Conservation (phyloP, 192 early-diverging fungal genomes). For the Coemansia erecta region DNA sequence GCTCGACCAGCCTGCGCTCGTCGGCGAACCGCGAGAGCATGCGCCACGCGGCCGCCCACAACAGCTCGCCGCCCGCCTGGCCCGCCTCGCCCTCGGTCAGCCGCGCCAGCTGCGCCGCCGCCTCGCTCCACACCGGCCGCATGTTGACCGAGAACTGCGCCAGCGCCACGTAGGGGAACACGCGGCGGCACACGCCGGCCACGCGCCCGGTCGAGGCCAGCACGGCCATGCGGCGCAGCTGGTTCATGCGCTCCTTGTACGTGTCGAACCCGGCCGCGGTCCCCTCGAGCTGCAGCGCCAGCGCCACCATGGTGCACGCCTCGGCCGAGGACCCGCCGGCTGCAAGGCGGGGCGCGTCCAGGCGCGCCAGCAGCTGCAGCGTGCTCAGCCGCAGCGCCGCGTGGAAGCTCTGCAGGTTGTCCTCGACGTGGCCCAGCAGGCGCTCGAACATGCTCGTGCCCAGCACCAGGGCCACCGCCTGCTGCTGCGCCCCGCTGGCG, state of each 20-base stretch:
- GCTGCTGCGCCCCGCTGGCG: no score
- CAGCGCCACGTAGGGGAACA: constrained; percentile 62
- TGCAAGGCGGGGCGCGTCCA: no score
- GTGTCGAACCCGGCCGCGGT: constrained; percentile 60
- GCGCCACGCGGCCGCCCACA: constrained; percentile 63
- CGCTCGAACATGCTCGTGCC: no score
- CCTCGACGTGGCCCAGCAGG: constrained; percentile 25
- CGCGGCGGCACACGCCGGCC: constrained; percentile 71
- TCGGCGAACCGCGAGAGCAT: constrained; percentile 61
- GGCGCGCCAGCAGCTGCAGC: constrained; percentile 67
- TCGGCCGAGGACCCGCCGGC: no score
- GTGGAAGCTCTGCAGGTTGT: constrained; percentile 39
- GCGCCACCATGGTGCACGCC: constrained; percentile 54
- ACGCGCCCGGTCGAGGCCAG: constrained; percentile 61
- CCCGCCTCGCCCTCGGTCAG: constrained; percentile 56
- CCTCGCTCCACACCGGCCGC: constrained; percentile 79
- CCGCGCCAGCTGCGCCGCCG: constrained; percentile 56
- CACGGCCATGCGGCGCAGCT: constrained; percentile 68
- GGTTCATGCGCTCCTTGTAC: constrained; percentile 77
- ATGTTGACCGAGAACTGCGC: constrained; percentile 79
- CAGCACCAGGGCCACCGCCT: no score
- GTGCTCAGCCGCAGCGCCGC: constrained; percentile 59
- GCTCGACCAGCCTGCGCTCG: constrained; percentile 57
- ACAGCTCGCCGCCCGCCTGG: constrained; percentile 44
- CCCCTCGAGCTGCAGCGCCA: constrained; percentile 61